Evolutionary conservation across 192 early-diverging fungal species (phyloP), one percentile per base, ranked within the genome.

Genomic region (Coemansia sp.): DNA sequence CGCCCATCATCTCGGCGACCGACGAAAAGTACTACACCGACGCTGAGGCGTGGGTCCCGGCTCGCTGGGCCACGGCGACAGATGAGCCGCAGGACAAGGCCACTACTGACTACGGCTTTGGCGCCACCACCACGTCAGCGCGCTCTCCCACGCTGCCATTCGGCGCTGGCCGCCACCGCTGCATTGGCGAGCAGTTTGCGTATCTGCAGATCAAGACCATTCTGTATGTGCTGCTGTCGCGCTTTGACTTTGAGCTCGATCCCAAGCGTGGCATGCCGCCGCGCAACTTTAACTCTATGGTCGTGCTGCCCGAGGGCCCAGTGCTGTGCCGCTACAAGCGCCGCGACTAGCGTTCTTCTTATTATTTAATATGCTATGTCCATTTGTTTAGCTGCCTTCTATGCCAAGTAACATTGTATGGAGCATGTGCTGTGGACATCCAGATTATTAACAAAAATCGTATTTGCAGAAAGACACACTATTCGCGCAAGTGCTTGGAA

Each of bases 181-280:
- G 97, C 84, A 99, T 99, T 80, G 97, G 97, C 60, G 97, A 99
- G 76, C 83, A 87, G 52, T 99, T 99, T 83, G 94, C 93, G 4
- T 97, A 92, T 68, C 60, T 97, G 35, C 97, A 99, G 82, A 89
- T 98, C 84, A 96, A 96, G 88, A 90, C 94, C 24, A 88, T 99
- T 32, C 79, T 99, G 60, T 80, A 91, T 45, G 85, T 86, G 21
- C 85, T 97, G 57, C 69, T 99, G 23, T 74, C 93, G 12, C 86
- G 88, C 61, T 95, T 92, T 74, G 87, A 90, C 63, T 73, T 93
- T 62, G 67, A 82, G 54, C 75, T 95, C 38, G 78, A 81, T 21
- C 69, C 79, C n/a, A 84, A 85, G 70, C 74, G 86, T 24, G 85
- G 86, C 41, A 88, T 97, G 77, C 94, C 97, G 2, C 76, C 85